Percentiles rank a stretch among this genome's conserved stretches.
Evolutionary conservation across 164 flowering plant genomes (phyloP).

Genomic region (Annona cherimola): DNA sequence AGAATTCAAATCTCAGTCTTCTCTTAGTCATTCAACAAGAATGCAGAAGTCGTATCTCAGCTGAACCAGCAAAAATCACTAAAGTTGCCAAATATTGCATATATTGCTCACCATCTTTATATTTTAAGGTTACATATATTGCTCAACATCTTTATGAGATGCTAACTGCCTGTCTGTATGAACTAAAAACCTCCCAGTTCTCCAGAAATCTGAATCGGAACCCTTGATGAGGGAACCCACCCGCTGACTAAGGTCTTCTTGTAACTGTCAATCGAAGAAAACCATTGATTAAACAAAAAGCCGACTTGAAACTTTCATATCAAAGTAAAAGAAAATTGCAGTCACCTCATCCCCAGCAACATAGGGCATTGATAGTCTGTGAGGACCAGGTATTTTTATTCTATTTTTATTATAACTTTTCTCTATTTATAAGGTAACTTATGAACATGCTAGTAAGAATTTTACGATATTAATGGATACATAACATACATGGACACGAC

Average conservation of each 20-base stretch:
- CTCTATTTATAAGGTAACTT: no score
- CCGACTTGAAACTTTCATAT: constrained; percentile 3
- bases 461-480: no score
- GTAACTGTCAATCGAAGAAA: constrained; percentile 40
- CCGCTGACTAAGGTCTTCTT: constrained; percentile 46
- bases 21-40: no score
- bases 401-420: no score
- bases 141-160: constrained; percentile 68
- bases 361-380: constrained; percentile 60
- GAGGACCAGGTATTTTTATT: no score
- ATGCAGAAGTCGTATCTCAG: no score
- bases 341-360: constrained; percentile 80
- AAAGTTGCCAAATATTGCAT: no score
- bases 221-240: constrained; percentile 41
- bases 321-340: constrained; percentile 5
- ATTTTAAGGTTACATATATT: not conserved
- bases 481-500: no score
- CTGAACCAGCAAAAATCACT: no score
- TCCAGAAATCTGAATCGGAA: constrained; percentile 63
- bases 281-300: constrained; percentile 6
- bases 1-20: no score
- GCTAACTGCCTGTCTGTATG: constrained; percentile 55
- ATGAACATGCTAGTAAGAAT: no score
- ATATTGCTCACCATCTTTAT: no score
- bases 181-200: constrained; percentile 67